Evolutionary conservation across 768 basidiomycete species (phyloP), one percentile per base, ranked within the genome.

Genomic region (Lentinula boryana): DNA sequence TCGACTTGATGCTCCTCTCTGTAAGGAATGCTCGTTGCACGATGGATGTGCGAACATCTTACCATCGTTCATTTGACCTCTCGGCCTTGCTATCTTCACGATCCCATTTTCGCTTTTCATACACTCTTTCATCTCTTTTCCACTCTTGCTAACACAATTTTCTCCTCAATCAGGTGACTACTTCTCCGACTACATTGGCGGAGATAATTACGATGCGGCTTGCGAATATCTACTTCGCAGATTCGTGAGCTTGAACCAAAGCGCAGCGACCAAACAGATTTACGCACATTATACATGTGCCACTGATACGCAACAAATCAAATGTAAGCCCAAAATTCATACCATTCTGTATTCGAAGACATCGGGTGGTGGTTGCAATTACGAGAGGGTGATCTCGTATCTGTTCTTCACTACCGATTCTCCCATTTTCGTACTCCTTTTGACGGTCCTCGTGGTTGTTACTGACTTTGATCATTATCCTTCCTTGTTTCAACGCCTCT

Each of bases 281-380:
- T 93, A 93, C 66, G 90, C 89, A 27, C 93, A 95, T 69, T 95
- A 94, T 75, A 95, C 93, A 5, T 94, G 93, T 74, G 91, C 91
- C 36, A 95, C 92, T n/a, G 93, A 95, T 73, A 95, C 93, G 12
- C 88, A 93, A 67, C 91, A 93, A 77, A 92, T 93, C 72, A 92
- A 91, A 74, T 93, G 91, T 93, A 71, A 56, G 85, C 27, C 3
- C 27, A 27, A 27, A 27, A 27, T 27, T 27, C 27, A 27, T 27
- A 27, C 27, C 27, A 27, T 27, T 27, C 27, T 27, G 23, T 23
- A 23, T 23, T 23, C 23, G 27, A 27, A 27, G 27, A 27, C 27
- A 27, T 27, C 27, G 27, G 27, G 27, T 27, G 27, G 27, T 27
- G 4, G 27, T 27, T 27, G 0, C 27, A 27, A 27, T 27, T 27